Base-by-base conservation (phyloP, 1,284 basidiomycete genomes). In the Sporisorium graminicola region DNA sequence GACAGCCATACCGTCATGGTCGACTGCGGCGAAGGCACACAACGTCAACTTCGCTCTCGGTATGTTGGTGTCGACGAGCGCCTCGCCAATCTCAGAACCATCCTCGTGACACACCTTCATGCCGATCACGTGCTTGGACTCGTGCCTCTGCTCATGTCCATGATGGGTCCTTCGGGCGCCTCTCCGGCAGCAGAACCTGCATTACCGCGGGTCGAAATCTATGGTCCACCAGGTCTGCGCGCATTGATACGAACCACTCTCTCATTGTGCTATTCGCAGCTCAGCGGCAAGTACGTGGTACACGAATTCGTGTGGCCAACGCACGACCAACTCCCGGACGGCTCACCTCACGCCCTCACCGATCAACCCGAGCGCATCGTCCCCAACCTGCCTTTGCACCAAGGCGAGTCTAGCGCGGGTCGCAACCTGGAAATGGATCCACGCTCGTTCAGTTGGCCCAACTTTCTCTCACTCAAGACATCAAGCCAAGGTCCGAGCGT, bases 1-100 rank as follows among this genome's bases (percentile, higher is more conserved):
- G 80, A 79, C 62, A 60, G 66, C 12, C 71, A 79, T 24, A 74
- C 79, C 3, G 66, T 82, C 50, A 84, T 85, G 78, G 71, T 84
- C 22, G 83, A 85, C 54, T 85, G 83, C 27, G 83, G 83, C n/a
- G 83, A 85, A 52, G 76, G 76, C 16, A 85, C 82, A 3, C 83
- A 85, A 59, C 73, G 79, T 2, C 83, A 85, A 50, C 69, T 85
- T 8, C 57, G 73, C 16, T 67, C 71, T 7, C 51, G 77, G 5
- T 58, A 74, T 35, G 63, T 84, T 6, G 77, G 80, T 18, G 77
- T 79, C 14, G 81, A 83, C 24, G 79, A 77, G 37, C 76, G 73
- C 22, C 67, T 84, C 1, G 57, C 77, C 4, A 78, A 79, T n/a
- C 69, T 85, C 31, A 75, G 59, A n/a, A 78, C 74, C 12, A 81